Evolutionary conservation across 2,329 filamentous ascomycete genomes (phyloP).

Genomic region (Colletotrichum agaves): DNA sequence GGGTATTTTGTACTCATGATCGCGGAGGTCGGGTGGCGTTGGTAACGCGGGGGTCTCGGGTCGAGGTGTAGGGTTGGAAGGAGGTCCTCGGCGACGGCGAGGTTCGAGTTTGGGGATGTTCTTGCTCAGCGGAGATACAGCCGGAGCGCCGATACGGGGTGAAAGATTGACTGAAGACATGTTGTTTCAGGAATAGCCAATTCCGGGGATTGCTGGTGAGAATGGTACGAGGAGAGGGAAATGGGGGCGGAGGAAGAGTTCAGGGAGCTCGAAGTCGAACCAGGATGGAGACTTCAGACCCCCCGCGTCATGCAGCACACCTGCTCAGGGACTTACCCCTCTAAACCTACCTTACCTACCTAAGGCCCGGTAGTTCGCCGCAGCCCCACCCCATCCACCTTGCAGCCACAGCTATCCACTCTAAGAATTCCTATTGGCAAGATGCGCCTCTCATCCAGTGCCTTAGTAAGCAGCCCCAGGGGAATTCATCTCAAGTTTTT

Average conservation of each 20-base stretch:
- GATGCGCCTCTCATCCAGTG: neutral
- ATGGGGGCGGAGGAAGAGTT: neutral
- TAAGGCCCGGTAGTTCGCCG: no score
- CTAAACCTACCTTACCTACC: no score
- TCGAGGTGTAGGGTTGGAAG: conserved; percentile 69
- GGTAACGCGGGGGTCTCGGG: conserved; percentile 82
- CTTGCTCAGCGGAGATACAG: conserved; percentile 8
- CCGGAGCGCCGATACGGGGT: neutral
- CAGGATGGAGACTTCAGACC: neutral
- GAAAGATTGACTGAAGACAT: conserved; percentile 25
- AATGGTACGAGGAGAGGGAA: conserved; percentile 1
- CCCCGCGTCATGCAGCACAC: conserved; percentile 1
- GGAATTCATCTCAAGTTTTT: conserved; percentile 11
- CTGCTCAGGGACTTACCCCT: no score
- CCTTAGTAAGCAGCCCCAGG: conserved; percentile 14
- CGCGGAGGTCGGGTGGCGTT: conserved; percentile 70
- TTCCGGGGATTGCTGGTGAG: neutral
- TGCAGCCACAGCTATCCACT: no score
- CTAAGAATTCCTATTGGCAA: no score
- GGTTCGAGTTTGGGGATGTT: conserved; percentile 75
- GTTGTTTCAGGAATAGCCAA: neutral
- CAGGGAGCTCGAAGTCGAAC: neutral
- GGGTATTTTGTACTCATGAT: conserved; percentile 73
- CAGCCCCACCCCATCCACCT: no score
- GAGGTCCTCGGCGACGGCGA: conserved; percentile 63